Evolutionary conservation across 2,329 filamentous ascomycete species (phyloP).

Genomic region (Cytospora piceae): DNA sequence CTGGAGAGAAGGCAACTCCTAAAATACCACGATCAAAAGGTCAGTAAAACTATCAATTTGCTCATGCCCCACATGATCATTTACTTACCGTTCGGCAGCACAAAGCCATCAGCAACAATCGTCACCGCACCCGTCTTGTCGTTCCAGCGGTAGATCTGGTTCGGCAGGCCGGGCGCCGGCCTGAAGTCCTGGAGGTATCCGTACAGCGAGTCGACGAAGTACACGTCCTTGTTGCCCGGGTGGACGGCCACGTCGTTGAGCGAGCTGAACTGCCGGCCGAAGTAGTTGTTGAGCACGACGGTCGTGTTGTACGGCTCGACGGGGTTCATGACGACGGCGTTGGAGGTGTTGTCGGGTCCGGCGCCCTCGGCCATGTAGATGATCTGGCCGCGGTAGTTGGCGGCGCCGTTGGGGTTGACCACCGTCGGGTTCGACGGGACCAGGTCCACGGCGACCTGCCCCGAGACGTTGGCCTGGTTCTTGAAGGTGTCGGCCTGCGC

Average conservation of each 20-base stretch:
- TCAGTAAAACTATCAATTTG: neutral
- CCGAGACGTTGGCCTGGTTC: conserved; percentile 42
- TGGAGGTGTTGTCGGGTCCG: conserved; percentile 46
- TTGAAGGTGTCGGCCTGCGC: conserved; percentile 47
- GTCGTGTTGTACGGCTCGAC: conserved; percentile 54
- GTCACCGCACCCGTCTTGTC: conserved; percentile 53
- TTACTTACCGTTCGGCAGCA: conserved; percentile 53
- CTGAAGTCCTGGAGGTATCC: conserved; percentile 63
- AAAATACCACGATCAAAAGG: neutral
- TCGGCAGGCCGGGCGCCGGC: conserved; percentile 54
- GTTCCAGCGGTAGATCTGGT: conserved; percentile 63
- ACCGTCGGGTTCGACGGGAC: conserved; percentile 49
- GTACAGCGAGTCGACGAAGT: conserved; percentile 67
- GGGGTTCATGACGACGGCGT: conserved; percentile 49
- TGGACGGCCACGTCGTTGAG: conserved; percentile 62
- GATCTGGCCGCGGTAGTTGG: conserved; percentile 54
- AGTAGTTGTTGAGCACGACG: conserved; percentile 61
- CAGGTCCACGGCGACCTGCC: conserved; percentile 46
- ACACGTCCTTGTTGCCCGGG: conserved; percentile 59
- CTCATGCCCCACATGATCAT: neutral
- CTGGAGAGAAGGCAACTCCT: conserved; percentile 58
- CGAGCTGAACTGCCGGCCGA: conserved; percentile 63
- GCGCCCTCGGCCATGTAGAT: conserved; percentile 56
- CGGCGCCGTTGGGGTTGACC: conserved; percentile 56
- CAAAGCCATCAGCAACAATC: conserved; percentile 62